Percentiles rank a stretch among this genome's conserved stretches.
These are phyloP conservation scores for Candida sakaeoensis DNA, from an alignment of 805 yeast species.

Conservation along the genomic window DNA sequence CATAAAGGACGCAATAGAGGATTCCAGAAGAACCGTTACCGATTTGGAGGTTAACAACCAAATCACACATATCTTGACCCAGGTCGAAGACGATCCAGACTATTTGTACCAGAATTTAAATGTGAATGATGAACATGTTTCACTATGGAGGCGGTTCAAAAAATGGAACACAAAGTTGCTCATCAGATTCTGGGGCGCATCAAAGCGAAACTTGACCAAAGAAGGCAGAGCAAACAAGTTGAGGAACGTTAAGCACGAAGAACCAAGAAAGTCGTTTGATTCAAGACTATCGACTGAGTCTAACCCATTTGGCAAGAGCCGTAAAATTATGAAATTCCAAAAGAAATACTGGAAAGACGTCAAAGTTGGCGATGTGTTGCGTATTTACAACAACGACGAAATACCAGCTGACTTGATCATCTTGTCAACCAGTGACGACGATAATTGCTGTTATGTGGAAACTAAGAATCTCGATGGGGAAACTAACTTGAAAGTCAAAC, in stretches of 20 bases:
- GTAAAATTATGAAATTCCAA: slow-evolving; percentile 27
- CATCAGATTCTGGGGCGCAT: slow-evolving; percentile 22
- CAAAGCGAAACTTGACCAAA: slow-evolving; percentile 29
- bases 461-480: slow-evolving; percentile 43
- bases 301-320: slow-evolving; percentile 14
- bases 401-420: slow-evolving; percentile 75
- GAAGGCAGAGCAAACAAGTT: slow-evolving; percentile 32
- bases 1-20: slow-evolving; percentile 76
- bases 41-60: slow-evolving; percentile 79
- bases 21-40: slow-evolving; percentile 65
- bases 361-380: slow-evolving; percentile 68
- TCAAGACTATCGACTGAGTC: slow-evolving; percentile 19
- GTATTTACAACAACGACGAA: slow-evolving; percentile 67
- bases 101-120: slow-evolving; percentile 48
- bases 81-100: slow-evolving; percentile 19
- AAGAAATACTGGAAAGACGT: slow-evolving; percentile 62
- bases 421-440: slow-evolving; percentile 65
- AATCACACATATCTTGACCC: slow-evolving; percentile 56
- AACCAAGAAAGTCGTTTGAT: slow-evolving; percentile 31
- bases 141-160: slow-evolving; percentile 68
- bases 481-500: slow-evolving; percentile 71
- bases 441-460: slow-evolving; percentile 64
- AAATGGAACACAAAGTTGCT: slow-evolving; percentile 40
- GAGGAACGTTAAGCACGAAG: slow-evolving; percentile 13
- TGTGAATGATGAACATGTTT: slow-evolving; percentile 58